Conservation (phyloP, 176 grass and related monocot genomes). For the Triticum turgidum region DNA sequence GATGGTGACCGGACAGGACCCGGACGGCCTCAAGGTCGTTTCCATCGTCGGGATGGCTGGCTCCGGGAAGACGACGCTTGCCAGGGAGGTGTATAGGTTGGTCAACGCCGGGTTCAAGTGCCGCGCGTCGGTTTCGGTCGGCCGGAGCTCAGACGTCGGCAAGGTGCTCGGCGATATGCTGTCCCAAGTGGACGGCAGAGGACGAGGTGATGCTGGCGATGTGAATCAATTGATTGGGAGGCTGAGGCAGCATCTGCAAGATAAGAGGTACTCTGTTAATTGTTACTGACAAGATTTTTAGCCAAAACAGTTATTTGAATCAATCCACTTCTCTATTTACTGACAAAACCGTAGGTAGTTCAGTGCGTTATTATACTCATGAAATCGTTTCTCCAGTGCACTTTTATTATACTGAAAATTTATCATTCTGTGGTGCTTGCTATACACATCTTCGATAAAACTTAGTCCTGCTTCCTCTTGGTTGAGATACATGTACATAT, state of each 20-base stretch:
- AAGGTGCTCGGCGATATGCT: slow-evolving; percentile 9
- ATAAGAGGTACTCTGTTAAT: background rate
- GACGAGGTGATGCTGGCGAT: background rate
- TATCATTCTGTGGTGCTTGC: no score
- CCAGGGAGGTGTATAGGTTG: background rate
- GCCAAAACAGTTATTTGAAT: no score
- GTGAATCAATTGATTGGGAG: background rate
- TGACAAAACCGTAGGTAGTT: no score
- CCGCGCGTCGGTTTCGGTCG: slow-evolving; percentile 2
- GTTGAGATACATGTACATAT: no score
- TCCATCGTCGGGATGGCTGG: slow-evolving; percentile 41
- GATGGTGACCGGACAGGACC: background rate
- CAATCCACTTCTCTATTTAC: no score
- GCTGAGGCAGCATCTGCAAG: background rate
- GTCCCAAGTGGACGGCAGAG: background rate
- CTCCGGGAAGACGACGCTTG: slow-evolving; percentile 47
- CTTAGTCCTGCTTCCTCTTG: no score
- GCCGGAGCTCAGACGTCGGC: background rate
- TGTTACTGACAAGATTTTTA: background rate
- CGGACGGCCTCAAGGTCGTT: background rate
- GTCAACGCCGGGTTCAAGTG: background rate
- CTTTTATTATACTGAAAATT: no score
- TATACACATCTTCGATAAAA: no score
- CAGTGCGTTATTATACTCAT: no score
- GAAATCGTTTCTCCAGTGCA: no score